Conservation (phyloP, 2,329 filamentous ascomycete species). For the Paecilomyces sp. region DNA sequence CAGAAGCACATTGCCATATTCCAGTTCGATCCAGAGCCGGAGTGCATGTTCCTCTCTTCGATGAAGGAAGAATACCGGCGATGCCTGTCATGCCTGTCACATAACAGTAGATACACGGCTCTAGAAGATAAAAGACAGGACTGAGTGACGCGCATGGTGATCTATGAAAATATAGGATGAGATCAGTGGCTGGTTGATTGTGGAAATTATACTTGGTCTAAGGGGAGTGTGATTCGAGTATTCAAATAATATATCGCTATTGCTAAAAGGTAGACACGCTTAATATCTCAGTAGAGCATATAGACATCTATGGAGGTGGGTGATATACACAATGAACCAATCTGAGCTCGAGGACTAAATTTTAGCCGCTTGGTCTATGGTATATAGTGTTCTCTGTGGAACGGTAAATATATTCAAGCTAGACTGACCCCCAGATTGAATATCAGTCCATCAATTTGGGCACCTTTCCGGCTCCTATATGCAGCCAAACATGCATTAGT, state of each 20-base stretch:
- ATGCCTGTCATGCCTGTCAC: not conserved
- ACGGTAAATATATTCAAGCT: not conserved
- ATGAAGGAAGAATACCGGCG: not conserved
- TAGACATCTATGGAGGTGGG: too few species aligned
- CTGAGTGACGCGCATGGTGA: not conserved
- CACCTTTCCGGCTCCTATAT: not conserved
- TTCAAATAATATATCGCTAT: too few species aligned
- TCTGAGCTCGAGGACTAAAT: not conserved
- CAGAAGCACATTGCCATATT: too few species aligned
- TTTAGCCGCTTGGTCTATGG: not conserved
- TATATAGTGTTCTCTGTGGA: not conserved
- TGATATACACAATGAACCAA: not conserved
- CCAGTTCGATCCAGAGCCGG: not conserved
- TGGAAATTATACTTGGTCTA: too few species aligned
- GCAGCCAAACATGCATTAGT: not conserved
- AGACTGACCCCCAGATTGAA: not conserved
- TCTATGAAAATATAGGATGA: too few species aligned
- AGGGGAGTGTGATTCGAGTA: too few species aligned
- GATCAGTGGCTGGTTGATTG: too few species aligned
- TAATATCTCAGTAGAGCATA: too few species aligned
- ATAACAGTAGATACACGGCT: not conserved
- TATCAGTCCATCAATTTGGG: not conserved
- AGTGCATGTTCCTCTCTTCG: not conserved
- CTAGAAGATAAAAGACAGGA: not conserved
- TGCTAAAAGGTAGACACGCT: too few species aligned